Evolutionary conservation across 768 basidiomycete species (phyloP).

Genomic region (Pleurotus tuoliensis): DNA sequence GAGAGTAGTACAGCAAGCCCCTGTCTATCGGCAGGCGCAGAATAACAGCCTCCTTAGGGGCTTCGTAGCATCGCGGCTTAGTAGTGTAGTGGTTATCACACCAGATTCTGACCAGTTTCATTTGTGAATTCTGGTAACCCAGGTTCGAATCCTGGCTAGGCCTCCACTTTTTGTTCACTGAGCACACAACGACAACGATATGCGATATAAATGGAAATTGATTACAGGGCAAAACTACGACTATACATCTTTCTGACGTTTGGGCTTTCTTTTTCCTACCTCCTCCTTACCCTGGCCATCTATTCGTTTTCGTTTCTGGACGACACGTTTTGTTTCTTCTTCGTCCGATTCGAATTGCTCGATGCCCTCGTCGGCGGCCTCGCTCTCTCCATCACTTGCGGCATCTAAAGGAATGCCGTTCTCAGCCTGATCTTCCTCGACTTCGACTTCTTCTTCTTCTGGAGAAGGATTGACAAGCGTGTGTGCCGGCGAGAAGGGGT

Average conservation of each 20-base stretch:
- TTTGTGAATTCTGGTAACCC: slow-evolving; percentile 32
- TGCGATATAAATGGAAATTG: slow-evolving; percentile 1
- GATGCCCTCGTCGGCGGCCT: slow-evolving; percentile 21
- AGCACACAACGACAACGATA: no score
- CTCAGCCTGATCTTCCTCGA: slow-evolving; percentile 13
- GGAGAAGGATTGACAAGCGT: slow-evolving; percentile 21
- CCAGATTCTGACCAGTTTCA: slow-evolving; percentile 29
- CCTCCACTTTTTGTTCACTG: slow-evolving; percentile 16
- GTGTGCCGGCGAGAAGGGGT: slow-evolving; percentile 70
- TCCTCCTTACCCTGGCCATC: slow-evolving; percentile 16
- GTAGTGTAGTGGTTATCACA: slow-evolving; percentile 40
- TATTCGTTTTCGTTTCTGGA: neutral
- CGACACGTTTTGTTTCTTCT: neutral
- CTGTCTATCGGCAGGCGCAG: no score
- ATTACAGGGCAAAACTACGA: neutral
- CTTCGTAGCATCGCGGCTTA: slow-evolving; percentile 16
- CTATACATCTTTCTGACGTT: slow-evolving; percentile 6
- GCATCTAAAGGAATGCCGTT: slow-evolving; percentile 8
- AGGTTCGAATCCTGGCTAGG: slow-evolving; percentile 45
- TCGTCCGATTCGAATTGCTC: slow-evolving; percentile 21
- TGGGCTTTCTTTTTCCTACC: slow-evolving; percentile 7
- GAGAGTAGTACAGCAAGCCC: neutral
- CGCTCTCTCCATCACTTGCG: slow-evolving; percentile 19
- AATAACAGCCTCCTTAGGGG: no score
- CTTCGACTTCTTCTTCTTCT: slow-evolving; percentile 10